Evolutionary conservation across 805 yeast genomes (phyloP).

Genomic region (Komagataella mondaviorum): DNA sequence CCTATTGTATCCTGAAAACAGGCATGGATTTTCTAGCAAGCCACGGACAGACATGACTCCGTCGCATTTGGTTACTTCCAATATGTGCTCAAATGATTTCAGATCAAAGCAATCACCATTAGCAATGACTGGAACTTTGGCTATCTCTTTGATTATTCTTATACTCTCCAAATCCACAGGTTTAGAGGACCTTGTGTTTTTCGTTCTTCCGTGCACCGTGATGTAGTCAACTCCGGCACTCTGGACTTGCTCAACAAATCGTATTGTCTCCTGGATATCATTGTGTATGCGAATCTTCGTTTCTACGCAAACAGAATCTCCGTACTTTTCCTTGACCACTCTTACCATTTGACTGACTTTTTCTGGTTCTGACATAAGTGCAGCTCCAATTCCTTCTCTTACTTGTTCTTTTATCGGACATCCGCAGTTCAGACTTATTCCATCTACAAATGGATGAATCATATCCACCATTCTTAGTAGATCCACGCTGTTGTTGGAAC

Average conservation of each 20-base stretch:
- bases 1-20: constrained; percentile 58
- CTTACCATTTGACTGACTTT: constrained; percentile 72
- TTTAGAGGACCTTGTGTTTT: constrained; percentile 68
- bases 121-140: constrained; percentile 76
- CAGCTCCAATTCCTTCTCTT: constrained; percentile 94
- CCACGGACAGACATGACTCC: constrained; percentile 98
- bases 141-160: constrained; percentile 40
- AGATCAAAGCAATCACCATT: constrained; percentile 86
- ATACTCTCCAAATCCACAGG: constrained; percentile 84
- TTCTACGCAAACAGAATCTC: constrained; percentile 63
- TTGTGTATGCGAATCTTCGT: constrained; percentile 85
- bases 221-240: constrained; percentile 86
- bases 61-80: constrained; percentile 58
- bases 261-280: constrained; percentile 58
- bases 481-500: constrained; percentile 76
- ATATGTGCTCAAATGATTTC: constrained; percentile 52
- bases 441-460: constrained; percentile 87
- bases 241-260: constrained; percentile 63
- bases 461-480: constrained; percentile 71
- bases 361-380: constrained; percentile 75
- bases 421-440: constrained; percentile 91
- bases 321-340: constrained; percentile 68
- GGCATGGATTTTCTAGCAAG: constrained; percentile 69
- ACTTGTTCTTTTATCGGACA: constrained; percentile 95
- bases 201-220: constrained; percentile 89